Evolutionary conservation across 768 basidiomycete species (phyloP), one percentile per base, ranked within the genome.

Genomic region (Lactarius quietus): DNA sequence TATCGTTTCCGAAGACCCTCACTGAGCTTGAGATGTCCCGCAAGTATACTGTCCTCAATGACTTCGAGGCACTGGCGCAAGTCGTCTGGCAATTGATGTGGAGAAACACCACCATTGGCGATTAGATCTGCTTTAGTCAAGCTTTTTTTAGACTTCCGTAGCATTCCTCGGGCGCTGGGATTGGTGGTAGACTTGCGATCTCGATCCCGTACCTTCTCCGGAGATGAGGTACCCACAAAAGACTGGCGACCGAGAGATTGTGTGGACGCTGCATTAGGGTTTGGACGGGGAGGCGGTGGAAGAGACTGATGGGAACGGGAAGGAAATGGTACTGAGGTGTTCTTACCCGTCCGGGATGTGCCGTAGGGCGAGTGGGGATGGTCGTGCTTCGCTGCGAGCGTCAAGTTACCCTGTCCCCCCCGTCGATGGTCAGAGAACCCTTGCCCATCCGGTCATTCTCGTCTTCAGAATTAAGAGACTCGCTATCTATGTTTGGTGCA

Each of bases 1-100:
- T 98, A 98, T 48, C 95, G 83, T 77, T 92, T 95, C 73, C 84
- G 85, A 70, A 99, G 76, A 26, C 90, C 91, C 58, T 91, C 90
- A 60, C 87, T 90, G 38, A 99, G 82, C 69, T 87, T 84, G 70
- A 89, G 82, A 76, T 99, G 97, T 1, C 97, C 96, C 48, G 92
- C 88, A 59, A 97, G 80, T 53, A 98, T 92, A 29, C 92, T 90
- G 39, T 85, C 84, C 71, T 93, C 88, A 48, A 96, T 86, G 15
- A 93, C 91, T 73, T 94, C 90, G 8, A 98, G 78, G 71, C 95
- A 95, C 70, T 85, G 82, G 58, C 88, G 84, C 55, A 99, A 74
- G 72, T 95, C 95, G 57, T 93, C 92, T 7, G 97, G 96, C 8
- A 99, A 75, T 62, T 89, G 86, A 72, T 88, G 87, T 0, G 92